Evolutionary conservation across 2,329 filamentous ascomycete genomes (phyloP), one percentile per base, ranked within the genome.

Genomic region (Microthyrium microscopicum): DNA sequence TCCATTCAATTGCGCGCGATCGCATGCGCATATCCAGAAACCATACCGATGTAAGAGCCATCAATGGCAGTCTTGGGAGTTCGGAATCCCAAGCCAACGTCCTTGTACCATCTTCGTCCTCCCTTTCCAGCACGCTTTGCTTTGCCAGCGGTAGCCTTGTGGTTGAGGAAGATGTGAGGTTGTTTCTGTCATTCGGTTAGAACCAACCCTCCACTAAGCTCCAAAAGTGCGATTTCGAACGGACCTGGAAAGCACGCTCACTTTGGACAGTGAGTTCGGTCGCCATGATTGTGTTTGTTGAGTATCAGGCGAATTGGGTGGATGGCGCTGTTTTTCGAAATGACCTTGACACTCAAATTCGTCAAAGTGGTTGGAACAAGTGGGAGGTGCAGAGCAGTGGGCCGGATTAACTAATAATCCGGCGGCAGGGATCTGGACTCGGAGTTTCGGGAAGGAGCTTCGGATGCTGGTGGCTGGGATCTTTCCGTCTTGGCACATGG

Each of bases 131-230:
- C 78, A 62, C 77, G 65, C 55, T 65, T 77, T 64, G 69, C 68
- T 61, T 79, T 82, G 66, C 80, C 77, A 60, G 11, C 16, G 7
- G 5, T 6, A 63, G 70, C 68, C 79, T 98, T 98, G 61, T 78
- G 72, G 78, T 95, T 94, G 58, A 81, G 76, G 82, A 95, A 98
- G 74, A 98, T 93, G 69, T 98, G 89, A 64, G 89, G 89, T 76
- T 98, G 87, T 79, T 36, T 41, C 19, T 31, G 15, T 20, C 12
- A 7, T 30, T 11, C 15, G 25, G 26, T 11, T 27, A n/a, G n/a
- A 5, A 17, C 26, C 16, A 15, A 11, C 31, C 19, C 7, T 16
- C 15, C 12, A 47, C 52, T 46, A 54, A 48, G 42, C 50, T 48
- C 39, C 38, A 35, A 29, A 34, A 35, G 33, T 35, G 34, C 34